Conservation (phyloP, 768 basidiomycete species). For the Pilatotrama ljubarskyi region DNA sequence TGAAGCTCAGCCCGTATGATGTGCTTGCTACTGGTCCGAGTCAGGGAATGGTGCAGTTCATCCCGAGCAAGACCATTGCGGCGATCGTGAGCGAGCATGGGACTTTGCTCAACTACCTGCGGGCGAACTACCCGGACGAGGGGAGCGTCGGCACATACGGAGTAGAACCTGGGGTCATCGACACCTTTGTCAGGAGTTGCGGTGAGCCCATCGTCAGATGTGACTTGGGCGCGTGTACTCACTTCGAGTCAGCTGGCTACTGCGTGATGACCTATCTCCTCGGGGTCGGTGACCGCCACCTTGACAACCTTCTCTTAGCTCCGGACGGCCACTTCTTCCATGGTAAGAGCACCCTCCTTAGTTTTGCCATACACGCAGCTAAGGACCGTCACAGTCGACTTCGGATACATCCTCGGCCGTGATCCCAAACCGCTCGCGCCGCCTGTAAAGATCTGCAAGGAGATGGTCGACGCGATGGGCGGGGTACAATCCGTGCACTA, state of each 20-base stretch:
- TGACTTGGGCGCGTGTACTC: background rate
- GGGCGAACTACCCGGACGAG: slow-evolving; percentile 87
- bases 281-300: slow-evolving; percentile 95
- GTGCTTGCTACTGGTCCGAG: slow-evolving; percentile 89
- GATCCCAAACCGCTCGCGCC: slow-evolving; percentile 98
- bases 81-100: slow-evolving; percentile 93
- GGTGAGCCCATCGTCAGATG: slow-evolving; percentile 61
- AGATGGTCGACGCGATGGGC: slow-evolving; percentile 99
- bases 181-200: slow-evolving; percentile 95
- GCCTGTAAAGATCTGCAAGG: slow-evolving; percentile 97
- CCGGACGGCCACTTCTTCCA: slow-evolving; percentile 99
- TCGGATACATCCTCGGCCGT: slow-evolving; percentile 96
- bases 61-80: slow-evolving; percentile 94
- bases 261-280: slow-evolving; percentile 96
- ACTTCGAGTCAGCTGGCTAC: slow-evolving; percentile 76
- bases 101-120: slow-evolving; percentile 82
- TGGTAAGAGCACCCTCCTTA: slow-evolving; percentile 51
- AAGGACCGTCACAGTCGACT: slow-evolving; percentile 68
- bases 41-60: slow-evolving; percentile 96
- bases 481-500: slow-evolving; percentile 95
- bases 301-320: slow-evolving; percentile 91
- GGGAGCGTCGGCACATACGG: slow-evolving; percentile 93
- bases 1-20: slow-evolving; percentile 88
- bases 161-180: slow-evolving; percentile 91
- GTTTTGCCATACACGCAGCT: background rate